Percentiles rank a stretch among this genome's conserved stretches.
These are phyloP conservation scores for Annona cherimola DNA, from an alignment of 164 flowering plant species.

Conservation along the genomic window DNA sequence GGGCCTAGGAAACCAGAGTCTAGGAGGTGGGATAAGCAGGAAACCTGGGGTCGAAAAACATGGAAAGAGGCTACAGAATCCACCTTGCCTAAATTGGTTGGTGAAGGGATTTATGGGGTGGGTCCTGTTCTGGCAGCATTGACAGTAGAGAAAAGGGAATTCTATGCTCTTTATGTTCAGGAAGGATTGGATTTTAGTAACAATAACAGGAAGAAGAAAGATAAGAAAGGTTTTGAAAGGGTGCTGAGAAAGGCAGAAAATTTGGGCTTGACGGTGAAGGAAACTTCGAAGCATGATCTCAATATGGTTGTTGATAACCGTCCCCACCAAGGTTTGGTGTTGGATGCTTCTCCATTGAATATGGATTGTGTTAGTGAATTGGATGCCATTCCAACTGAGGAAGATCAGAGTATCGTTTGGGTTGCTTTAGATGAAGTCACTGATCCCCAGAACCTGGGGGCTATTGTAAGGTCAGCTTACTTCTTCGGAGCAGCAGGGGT, in stretches of 20 bases:
- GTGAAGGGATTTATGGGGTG: conserved; percentile 89
- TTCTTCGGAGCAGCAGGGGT: conserved; percentile 95
- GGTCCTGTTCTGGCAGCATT: conserved; percentile 95
- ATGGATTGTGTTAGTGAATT: conserved; percentile 64
- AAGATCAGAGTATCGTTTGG: conserved; percentile 63
- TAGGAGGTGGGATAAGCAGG: conserved; percentile 68
- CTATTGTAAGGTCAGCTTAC: conserved; percentile 85
- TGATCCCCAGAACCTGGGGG: conserved; percentile 94
- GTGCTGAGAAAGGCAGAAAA: conserved; percentile 64
- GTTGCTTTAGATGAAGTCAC: conserved; percentile 94
- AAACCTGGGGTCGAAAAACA: conserved; percentile 72
- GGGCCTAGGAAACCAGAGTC: conserved; percentile 45
- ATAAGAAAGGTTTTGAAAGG: conserved; percentile 83
- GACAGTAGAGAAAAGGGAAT: conserved; percentile 72
- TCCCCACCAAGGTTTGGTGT: conserved; percentile 89
- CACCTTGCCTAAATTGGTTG: conserved; percentile 61
- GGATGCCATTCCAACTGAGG: conserved; percentile 51
- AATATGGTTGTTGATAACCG: conserved; percentile 85
- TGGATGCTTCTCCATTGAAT: conserved; percentile 93
- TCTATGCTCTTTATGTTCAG: conserved; percentile 73
- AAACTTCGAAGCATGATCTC: conserved; percentile 83
- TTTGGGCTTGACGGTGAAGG: conserved; percentile 49
- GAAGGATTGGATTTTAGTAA: conserved; percentile 80
- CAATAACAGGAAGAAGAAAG: conserved; percentile 83
- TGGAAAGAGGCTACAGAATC: conserved; percentile 79